Base-by-base conservation (phyloP, 192 early-diverging fungal genomes). In the Linnemannia elongata region DNA sequence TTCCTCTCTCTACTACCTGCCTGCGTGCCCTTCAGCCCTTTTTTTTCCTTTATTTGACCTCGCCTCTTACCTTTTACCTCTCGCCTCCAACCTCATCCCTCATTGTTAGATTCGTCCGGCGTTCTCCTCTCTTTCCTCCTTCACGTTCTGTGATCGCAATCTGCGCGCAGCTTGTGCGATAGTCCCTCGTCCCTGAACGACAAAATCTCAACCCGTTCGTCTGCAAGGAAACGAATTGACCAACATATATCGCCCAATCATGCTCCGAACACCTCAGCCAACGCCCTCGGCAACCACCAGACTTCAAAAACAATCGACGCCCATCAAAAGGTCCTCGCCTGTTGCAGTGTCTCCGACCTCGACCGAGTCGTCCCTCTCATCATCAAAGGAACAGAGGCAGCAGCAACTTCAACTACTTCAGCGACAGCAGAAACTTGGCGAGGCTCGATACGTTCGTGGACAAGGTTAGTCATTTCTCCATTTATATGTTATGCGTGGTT, bases 361-460 rank as follows among this genome's bases (percentile, higher is more conserved):
- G 20, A 69, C 80, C 49, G 68, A 38, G 30, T 82, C 73, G 3
- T 79, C 82, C 22, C 27, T 74, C 13, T 45, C 76, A 12, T 74
- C 82, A 12, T 69, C 82, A 6, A 85, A 80, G 41, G 78, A 85
- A 54, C 73, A 77, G 54, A 17, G 74, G 39, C 72, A 71, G 30
- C 77, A 76, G 42, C 83, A 85, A 45, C 54, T 85, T 42, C 83
- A 85, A 44, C 30, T 72, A 5, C 83, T 85, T 36, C 80, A 72
- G 60, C 70, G 42, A 27, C 82, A 79, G n/a, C 82, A 85, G 68
- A 77, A 83, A 66, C 71, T 78, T 72, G 69, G 72, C 49, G 60
- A 70, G 36, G 54, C 52, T 83, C 54, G 36, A 77, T 83, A 74
- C 27, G 33, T 4, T n/a, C 44, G 74, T 20, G 68, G 38, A 27